A percentile compares a stretch with the other conserved stretches of the same genome.
Evolutionary conservation across 352 stramenopile species (phyloP).

Genomic region (Globisporangium solare): DNA sequence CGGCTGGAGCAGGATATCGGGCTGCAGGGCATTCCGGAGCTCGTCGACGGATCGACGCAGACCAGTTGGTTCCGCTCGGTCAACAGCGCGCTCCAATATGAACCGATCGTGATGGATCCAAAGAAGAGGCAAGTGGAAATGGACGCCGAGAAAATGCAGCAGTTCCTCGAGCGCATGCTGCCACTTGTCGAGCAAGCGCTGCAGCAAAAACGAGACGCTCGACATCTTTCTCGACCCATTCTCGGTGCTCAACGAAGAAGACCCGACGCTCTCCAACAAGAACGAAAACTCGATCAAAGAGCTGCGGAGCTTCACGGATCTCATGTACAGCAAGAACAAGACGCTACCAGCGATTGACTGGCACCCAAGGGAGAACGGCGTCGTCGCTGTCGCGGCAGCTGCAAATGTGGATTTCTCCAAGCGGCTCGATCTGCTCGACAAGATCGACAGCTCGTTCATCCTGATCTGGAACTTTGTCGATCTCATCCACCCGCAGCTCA

Average conservation of each 20-base stretch:
- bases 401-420: slow-evolving; percentile 86
- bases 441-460: slow-evolving; percentile 86
- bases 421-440: slow-evolving; percentile 70
- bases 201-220: slow-evolving; percentile 82
- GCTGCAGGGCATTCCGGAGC: slow-evolving; percentile 62
- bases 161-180: slow-evolving; percentile 59
- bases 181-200: slow-evolving; percentile 69
- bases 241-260: slow-evolving; percentile 62
- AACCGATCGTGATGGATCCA: slow-evolving; percentile 52
- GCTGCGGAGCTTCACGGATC: slow-evolving; percentile 90
- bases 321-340: slow-evolving; percentile 94
- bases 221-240: slow-evolving; percentile 84
- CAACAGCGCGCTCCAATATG: slow-evolving; percentile 81
- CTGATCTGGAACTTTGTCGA: slow-evolving; percentile 94
- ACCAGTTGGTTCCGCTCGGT: slow-evolving; percentile 83
- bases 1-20: slow-evolving; percentile 74
- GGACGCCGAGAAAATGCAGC: slow-evolving; percentile 64
- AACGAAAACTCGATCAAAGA: slow-evolving; percentile 90
- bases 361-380: slow-evolving; percentile 85
- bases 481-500: slow-evolving; percentile 91
- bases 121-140: slow-evolving; percentile 41
- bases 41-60: slow-evolving; percentile 66
- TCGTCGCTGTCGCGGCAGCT: slow-evolving; percentile 83
- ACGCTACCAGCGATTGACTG: slow-evolving; percentile 86
- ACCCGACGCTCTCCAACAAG: slow-evolving; percentile 58